These are phyloP conservation scores for Alternaria sp. DNA, from an alignment of 2,329 filamentous ascomycete species.

Conservation along the genomic window DNA sequence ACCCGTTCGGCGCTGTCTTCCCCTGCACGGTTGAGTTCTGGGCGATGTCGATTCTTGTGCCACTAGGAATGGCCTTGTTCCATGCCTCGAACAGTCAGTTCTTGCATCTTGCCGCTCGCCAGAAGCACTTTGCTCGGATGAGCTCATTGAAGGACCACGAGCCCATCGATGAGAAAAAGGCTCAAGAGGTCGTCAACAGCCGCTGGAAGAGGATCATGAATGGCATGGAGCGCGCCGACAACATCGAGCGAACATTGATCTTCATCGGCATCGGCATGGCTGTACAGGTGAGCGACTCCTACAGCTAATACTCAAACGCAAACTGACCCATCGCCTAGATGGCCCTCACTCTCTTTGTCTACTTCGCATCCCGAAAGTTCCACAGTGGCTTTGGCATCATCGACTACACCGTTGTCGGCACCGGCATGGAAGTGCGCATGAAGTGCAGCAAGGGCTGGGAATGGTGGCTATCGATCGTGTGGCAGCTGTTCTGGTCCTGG, in stretches of 20 bases:
- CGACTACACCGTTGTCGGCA: conserved; percentile 35
- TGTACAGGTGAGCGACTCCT: conserved; percentile 28
- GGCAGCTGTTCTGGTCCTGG: conserved; percentile 48
- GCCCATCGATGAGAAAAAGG: conserved; percentile 31
- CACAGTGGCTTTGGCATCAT: conserved; percentile 41
- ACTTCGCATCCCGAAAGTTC: conserved; percentile 42
- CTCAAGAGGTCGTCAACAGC: conserved; percentile 27
- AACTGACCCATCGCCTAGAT: conserved; percentile 15
- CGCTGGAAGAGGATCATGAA: conserved; percentile 32
- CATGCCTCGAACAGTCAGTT: conserved; percentile 47
- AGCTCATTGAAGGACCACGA: conserved; percentile 31
- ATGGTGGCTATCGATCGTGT: conserved; percentile 46
- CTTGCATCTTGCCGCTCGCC: conserved; percentile 38
- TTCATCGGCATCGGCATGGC: conserved; percentile 37
- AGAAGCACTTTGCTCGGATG: conserved; percentile 39
- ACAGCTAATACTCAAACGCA: background rate
- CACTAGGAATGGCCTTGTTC: conserved; percentile 29
- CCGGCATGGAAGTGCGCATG: conserved; percentile 26
- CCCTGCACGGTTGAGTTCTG: conserved; percentile 39
- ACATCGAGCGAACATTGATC: conserved; percentile 33
- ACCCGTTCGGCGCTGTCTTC: conserved; percentile 31
- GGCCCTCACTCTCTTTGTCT: conserved; percentile 37
- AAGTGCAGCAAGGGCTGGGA: conserved; percentile 45
- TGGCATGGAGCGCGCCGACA: conserved; percentile 33
- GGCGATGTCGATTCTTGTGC: conserved; percentile 12